phyloP scores from a whole-genome alignment of 768 basidiomycete species.

The Ramaria sp. region DNA sequence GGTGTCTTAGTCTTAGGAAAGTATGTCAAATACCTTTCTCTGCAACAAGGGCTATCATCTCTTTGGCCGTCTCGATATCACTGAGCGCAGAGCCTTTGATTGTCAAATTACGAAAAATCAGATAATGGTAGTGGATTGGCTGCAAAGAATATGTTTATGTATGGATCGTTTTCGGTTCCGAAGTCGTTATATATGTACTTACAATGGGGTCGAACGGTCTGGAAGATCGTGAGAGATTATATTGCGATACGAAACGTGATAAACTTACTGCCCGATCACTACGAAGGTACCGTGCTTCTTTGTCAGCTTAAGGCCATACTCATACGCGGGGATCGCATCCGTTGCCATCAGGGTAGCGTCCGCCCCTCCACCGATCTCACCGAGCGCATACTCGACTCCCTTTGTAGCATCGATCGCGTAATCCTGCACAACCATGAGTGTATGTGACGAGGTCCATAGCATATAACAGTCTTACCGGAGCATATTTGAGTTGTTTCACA shows the following conservation, averaged over 20 bases:
- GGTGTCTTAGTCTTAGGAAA: neutral
- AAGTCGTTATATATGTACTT: neutral
- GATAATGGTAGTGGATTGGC: neutral
- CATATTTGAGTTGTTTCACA: slow-evolving; percentile 4
- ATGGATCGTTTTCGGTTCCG: neutral
- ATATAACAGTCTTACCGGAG: neutral
- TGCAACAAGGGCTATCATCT: slow-evolving; percentile 4
- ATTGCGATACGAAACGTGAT: neutral
- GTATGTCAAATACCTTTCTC: neutral
- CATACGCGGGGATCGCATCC: slow-evolving; percentile 2
- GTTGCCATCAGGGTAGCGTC: slow-evolving; percentile 5
- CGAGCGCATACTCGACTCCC: slow-evolving; percentile 2
- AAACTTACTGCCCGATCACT: slow-evolving; percentile 4
- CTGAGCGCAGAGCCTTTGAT: slow-evolving; percentile 1
- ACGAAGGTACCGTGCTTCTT: slow-evolving; percentile 4
- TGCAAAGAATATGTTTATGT: neutral
- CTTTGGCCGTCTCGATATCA: neutral
- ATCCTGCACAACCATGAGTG: neutral
- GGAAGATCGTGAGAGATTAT: neutral
- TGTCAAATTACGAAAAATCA: slow-evolving; percentile 4
- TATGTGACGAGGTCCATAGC: neutral
- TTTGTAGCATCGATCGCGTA: slow-evolving; percentile 5
- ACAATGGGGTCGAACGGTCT: slow-evolving; percentile 7
- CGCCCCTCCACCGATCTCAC: neutral
- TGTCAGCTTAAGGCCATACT: neutral